Evolutionary conservation across 306 rosid species (phyloP), one percentile per base, ranked within the genome.

Genomic region (Lagenaria siceraria): DNA sequence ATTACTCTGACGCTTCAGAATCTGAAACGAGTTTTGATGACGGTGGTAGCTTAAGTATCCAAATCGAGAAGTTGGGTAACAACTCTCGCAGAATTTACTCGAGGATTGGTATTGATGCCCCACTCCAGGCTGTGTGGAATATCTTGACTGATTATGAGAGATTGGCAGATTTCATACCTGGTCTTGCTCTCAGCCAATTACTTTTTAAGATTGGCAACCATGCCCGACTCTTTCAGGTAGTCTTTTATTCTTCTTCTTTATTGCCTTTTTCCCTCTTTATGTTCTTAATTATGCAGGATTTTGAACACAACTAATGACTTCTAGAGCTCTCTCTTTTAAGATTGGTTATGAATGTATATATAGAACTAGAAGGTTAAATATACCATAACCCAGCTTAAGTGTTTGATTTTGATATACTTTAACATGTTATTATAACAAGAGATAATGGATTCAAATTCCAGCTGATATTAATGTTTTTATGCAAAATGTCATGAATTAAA

Each of bases 91-190:
- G 96, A 84, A 90, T 94, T 46, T 79, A 78, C 72, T 86, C 97
- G 6, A 83, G 75, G 14, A 91, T 94, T 63, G 66, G 78, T 21
- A 76, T 95, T 13, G 81, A 86, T 4, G 88, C 95, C 8, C 81
- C 95, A 10, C 90, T 95, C 42, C 51, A 77, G 61, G 14, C 87
- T 5, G 75, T 92, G 74, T 95, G 97, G 97, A 82, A 31, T 64
- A 79, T 90, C 21, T 82, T 95, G 81, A 95, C 98, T 0, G 96
- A 95, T 85, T 95, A 95, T 66, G 98, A 90, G 74, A 82, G 84
- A 40, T 77, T 95, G 85, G 85, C 95, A 14, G 97, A 92, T 77
- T 92, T 92, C 69, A 89, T 95, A 75, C 98, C 98, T 35, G 90
- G 96, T 31, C 96, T 95, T 22, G 90, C 92, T 55, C 79, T 86